Evolutionary conservation across 2,329 filamentous ascomycete species (phyloP).

Genomic region (Phaeosphaeriaceae sp.): DNA sequence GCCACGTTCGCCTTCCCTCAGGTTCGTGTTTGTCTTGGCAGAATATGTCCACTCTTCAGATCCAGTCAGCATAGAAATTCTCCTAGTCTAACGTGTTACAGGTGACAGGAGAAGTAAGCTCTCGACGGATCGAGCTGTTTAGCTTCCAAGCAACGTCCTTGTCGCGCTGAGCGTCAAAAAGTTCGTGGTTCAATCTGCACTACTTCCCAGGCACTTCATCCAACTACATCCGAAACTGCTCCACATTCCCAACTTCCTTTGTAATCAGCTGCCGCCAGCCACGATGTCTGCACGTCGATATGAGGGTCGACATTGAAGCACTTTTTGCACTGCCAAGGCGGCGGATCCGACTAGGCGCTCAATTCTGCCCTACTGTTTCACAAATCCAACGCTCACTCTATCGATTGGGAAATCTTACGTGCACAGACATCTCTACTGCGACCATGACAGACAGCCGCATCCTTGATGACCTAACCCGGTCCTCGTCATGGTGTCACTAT

Average conservation of each 20-base stretch:
- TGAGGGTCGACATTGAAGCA: slow-evolving; percentile 22
- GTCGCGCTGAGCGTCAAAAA: background rate
- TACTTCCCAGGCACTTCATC: background rate
- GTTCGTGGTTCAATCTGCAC: background rate
- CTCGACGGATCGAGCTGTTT: background rate
- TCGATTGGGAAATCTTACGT: slow-evolving; percentile 26
- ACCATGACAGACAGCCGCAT: slow-evolving; percentile 17
- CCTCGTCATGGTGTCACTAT: slow-evolving; percentile 1
- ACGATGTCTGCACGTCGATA: slow-evolving; percentile 8
- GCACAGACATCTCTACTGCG: slow-evolving; percentile 20
- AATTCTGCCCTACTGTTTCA: slow-evolving; percentile 30
- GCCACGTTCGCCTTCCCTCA: background rate
- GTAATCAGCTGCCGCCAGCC: slow-evolving; percentile 18
- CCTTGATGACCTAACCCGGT: slow-evolving; percentile 16
- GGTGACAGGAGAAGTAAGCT: background rate
- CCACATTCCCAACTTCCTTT: slow-evolving; percentile 6
- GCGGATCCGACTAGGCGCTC: slow-evolving; percentile 6
- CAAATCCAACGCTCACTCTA: slow-evolving; percentile 11
- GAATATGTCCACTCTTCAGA: background rate
- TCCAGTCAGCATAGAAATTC: background rate
- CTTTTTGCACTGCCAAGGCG: slow-evolving; percentile 20
- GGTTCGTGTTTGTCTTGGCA: background rate
- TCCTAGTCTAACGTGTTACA: background rate
- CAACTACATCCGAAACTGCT: slow-evolving; percentile 2
- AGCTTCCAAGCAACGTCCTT: background rate